Evolutionary conservation across 768 basidiomycete species (phyloP).

Genomic region (Termitomyces sp.): DNA sequence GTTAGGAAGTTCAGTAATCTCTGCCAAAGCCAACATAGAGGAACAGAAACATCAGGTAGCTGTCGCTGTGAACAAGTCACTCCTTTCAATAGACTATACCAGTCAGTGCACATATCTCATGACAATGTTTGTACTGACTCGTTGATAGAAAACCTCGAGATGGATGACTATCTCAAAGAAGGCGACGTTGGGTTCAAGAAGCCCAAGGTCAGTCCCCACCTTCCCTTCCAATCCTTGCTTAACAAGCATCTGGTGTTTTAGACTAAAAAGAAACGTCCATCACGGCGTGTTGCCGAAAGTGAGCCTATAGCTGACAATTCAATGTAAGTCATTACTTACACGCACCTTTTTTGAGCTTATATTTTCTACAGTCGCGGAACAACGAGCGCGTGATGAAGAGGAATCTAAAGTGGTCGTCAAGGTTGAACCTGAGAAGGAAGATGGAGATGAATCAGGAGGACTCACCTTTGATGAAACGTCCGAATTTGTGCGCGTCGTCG

Average conservation of each 20-base stretch:
- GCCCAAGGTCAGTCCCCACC: conserved; percentile 56
- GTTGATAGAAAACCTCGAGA: conserved; percentile 73
- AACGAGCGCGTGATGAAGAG: conserved; percentile 53
- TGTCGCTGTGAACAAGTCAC: conserved; percentile 71
- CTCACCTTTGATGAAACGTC: conserved; percentile 95
- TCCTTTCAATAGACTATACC: conserved; percentile 84
- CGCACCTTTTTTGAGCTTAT: conserved; percentile 3
- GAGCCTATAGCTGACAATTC: conserved; percentile 45
- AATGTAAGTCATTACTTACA: conserved; percentile 53
- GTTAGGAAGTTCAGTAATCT: conserved; percentile 59
- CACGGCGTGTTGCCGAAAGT: conserved; percentile 57
- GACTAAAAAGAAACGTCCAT: conserved; percentile 92
- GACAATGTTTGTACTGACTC: conserved; percentile 5
- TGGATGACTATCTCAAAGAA: conserved; percentile 85
- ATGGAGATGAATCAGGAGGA: conserved; percentile 46
- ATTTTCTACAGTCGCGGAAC: conserved; percentile 53
- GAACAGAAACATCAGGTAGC: conserved; percentile 50
- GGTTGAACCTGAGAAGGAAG: conserved; percentile 34
- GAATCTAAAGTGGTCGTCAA: conserved; percentile 32
- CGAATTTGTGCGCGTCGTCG: conserved; percentile 89
- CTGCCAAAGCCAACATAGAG: conserved; percentile 35
- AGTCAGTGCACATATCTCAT: conserved; percentile 50
- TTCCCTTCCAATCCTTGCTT: conserved; percentile 2
- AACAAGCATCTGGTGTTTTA: conserved; percentile 23
- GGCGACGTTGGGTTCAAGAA: conserved; percentile 96